Evolutionary conservation across 2,329 filamentous ascomycete genomes (phyloP).

Genomic region (Penicillium nordicum): DNA sequence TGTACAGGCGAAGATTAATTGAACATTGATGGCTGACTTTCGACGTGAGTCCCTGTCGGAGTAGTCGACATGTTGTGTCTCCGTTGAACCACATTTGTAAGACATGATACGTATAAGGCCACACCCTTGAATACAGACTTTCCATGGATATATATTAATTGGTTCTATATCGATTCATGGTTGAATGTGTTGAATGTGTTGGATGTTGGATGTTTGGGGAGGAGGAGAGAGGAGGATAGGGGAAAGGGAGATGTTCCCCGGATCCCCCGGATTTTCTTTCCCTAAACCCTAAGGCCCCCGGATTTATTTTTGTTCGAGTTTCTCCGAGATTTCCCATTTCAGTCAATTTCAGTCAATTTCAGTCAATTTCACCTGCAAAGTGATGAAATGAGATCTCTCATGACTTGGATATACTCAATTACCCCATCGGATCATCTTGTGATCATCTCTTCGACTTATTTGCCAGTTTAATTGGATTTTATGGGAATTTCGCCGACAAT

Average conservation of each 20-base stretch:
- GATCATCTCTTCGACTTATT: not conserved
- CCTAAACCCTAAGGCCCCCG: not conserved
- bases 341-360: not conserved
- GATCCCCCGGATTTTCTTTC: constrained; percentile 2
- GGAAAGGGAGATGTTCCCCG: not conserved
- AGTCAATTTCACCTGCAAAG: too few species aligned
- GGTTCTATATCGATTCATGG: not conserved
- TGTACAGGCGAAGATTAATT: constrained; percentile 27
- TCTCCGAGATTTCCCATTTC: constrained; percentile 19
- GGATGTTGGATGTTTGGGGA: too few species aligned
- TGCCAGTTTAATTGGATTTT: too few species aligned
- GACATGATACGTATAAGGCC: constrained; percentile 5
- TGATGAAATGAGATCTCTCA: not conserved
- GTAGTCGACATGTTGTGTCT: constrained; percentile 24
- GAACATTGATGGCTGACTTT: constrained; percentile 24
- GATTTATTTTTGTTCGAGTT: constrained; percentile 8
- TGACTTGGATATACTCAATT: not conserved
- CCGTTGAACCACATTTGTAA: not conserved
- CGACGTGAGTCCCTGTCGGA: not conserved
- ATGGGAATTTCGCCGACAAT: constrained; percentile 20
- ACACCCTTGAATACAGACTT: not conserved
- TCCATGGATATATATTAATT: not conserved
- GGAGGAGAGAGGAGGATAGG: not conserved
- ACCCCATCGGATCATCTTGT: not conserved
- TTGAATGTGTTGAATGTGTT: not conserved